Evolutionary conservation across 2,329 filamentous ascomycete species (phyloP), one percentile per base, ranked within the genome.

Genomic region (Hypomyces perniciosus): DNA sequence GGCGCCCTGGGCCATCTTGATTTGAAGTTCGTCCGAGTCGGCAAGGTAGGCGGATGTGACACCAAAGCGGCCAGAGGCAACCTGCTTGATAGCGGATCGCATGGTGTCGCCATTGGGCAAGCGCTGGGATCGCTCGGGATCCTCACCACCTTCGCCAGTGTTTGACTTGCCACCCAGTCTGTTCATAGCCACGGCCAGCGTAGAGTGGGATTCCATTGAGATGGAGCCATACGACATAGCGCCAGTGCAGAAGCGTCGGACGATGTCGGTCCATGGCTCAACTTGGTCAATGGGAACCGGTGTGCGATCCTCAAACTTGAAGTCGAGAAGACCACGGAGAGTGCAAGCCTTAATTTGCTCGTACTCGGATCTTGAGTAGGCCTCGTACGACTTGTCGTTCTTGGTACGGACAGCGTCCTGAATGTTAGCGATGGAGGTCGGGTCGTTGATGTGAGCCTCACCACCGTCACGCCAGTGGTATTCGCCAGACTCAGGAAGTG

Each of bases 171-270:
- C 92, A 38, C 92, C 92, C 38, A 97, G 80, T 60, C 92, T 81
- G 74, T 97, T 97, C 91, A 97, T 96, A 57, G 92, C 92, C 50
- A 97, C 86, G 58, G 92, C 92, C 44, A 97, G 77, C 9, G 92
- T 96, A 13, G 92, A 96, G 74, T 97, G 92, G 48, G 92, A 92
- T 69, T 97, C 92, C 90, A 96, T 96, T 5, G 92, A 96, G 63
- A 97, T 97, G 38, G 92, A 96, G 44, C 92, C 92, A 66, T 97
- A 97, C 3, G 92, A 97, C 92, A 97, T 97, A 61, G 92, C 92
- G 67, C 92, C 92, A 37, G 92, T 96, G 62, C 92, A 93, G 75
- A 96, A 96, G 56, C 92, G 88, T 58, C 92, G 88, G 42, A 96
- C 92, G 61, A 97, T 96, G 63, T 96, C 91, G 3, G 92, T 96